Evolutionary conservation across 768 basidiomycete genomes (phyloP).

Genomic region (Panaeolus cyanescens): DNA sequence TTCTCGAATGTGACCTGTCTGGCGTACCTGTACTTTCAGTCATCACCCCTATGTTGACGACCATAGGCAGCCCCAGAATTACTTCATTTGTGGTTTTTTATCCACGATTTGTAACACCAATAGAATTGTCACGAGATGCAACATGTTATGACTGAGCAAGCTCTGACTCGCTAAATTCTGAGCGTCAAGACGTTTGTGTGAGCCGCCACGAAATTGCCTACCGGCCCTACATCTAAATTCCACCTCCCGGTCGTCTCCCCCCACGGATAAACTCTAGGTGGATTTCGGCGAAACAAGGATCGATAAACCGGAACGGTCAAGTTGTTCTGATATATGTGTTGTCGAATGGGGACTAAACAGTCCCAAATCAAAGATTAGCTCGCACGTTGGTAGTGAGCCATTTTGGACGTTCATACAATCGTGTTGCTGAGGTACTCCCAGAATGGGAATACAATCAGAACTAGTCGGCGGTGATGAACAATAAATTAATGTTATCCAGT

Average conservation of each 20-base stretch:
- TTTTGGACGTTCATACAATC: not conserved
- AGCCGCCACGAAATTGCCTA: not conserved
- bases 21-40: not conserved
- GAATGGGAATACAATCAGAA: not conserved
- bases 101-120: not conserved
- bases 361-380: not conserved
- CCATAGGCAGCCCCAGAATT: not conserved
- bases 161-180: not conserved
- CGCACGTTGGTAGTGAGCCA: not conserved
- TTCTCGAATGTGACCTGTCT: not conserved
- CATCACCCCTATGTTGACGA: too few species aligned
- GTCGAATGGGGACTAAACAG: not conserved
- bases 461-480: not conserved
- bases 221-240: not conserved
- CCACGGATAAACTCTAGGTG: not conserved
- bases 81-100: not conserved
- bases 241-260: not conserved
- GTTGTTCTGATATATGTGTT: not conserved
- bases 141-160: not conserved
- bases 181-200: not conserved
- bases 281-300: not conserved
- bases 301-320: not conserved
- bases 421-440: not conserved
- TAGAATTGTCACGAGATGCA: not conserved
- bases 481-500: not conserved